Evolutionary conservation across 805 yeast species (phyloP), one percentile per base, ranked within the genome.

Genomic region (Cyberlindnera nakhonratchasimensis): DNA sequence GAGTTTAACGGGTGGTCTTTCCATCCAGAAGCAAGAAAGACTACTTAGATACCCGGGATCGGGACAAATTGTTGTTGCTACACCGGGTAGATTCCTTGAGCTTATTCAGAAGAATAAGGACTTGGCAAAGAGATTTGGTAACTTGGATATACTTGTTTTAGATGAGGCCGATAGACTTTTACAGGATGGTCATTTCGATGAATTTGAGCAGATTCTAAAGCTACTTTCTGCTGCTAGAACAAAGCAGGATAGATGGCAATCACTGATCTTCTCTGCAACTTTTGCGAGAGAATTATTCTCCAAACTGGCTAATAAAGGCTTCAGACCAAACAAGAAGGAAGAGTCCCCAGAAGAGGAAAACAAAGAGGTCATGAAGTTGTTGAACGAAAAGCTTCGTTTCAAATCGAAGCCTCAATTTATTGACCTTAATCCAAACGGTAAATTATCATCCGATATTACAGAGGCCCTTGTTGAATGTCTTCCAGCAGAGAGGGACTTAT

Each of bases 161-260:
- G 99, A 93, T 70, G 99, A 93, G 63, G 99, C 99, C 11, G 99
- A 93, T 69, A 73, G 99, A 62, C 67, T 93, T 48, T 71, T 93
- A 39, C 96, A 91, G 63, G 96, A 90, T 57, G 97, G 98, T 2
- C 98, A 90, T 64, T 93, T 91, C 59, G 95, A 87, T 46, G 99
- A 93, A 61, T 76, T 93, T 50, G 95, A 84, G 52, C 83, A 80
- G 55, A 83, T 87, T 45, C 66, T 91, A 47, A 87, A 83, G 42
- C 62, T 84, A 13, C 62, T 93, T 43, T 65, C 65, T 19, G 72
- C 69, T 63, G 67, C 62, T 54, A 74, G 82, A 63, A 75, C 70
- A 16, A 68, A 61, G 45, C 71, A 70, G 49, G 54, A 43, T 4
- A 63, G 58, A 43, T 76, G 89, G 74, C 99, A 93, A 66, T 86